phyloP scores from a whole-genome alignment of 306 rosid genomes.

The Lathyrus tuberosus region DNA sequence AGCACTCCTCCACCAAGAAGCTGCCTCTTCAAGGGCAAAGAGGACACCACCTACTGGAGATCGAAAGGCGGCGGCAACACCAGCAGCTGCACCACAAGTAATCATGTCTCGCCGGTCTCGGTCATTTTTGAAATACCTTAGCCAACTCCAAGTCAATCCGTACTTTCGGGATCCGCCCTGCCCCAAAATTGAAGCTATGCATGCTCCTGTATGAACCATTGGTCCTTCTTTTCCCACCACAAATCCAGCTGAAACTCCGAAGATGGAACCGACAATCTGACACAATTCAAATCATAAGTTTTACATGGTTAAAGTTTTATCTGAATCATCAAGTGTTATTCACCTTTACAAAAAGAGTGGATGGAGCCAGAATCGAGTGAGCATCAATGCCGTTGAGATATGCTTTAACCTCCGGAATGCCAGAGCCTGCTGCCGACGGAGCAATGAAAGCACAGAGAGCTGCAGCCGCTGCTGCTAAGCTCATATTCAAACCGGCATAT shows the following conservation, averaged over 20 bases:
- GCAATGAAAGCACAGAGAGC: slow-evolving; percentile 85
- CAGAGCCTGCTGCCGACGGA: slow-evolving; percentile 96
- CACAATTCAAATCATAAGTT: slow-evolving; percentile 35
- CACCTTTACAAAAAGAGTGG: slow-evolving; percentile 90
- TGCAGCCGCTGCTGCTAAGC: slow-evolving; percentile 68
- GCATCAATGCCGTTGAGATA: slow-evolving; percentile 91
- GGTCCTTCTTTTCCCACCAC: slow-evolving; percentile 97
- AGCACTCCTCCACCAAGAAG: slow-evolving; percentile 99
- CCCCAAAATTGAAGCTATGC: slow-evolving; percentile 83
- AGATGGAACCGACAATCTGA: slow-evolving; percentile 81
- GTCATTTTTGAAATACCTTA: slow-evolving; percentile 82
- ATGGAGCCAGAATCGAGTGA: slow-evolving; percentile 76
- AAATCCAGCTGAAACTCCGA: slow-evolving; percentile 92
- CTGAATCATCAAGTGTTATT: slow-evolving; percentile 5
- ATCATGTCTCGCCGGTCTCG: slow-evolving; percentile 91
- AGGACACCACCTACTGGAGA: slow-evolving; percentile 97
- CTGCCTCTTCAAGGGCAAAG: slow-evolving; percentile 94
- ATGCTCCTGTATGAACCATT: slow-evolving; percentile 96
- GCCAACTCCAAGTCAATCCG: slow-evolving; percentile 70
- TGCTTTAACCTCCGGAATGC: slow-evolving; percentile 96
- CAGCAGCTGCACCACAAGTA: slow-evolving; percentile 96
- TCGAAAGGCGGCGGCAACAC: slow-evolving; percentile 95
- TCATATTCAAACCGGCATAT: slow-evolving; percentile 58
- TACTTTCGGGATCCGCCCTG: slow-evolving; percentile 93
- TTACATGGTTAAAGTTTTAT: neutral